Evolutionary conservation across 2,329 filamentous ascomycete genomes (phyloP), one percentile per base, ranked within the genome.

Genomic region (Fusarium equiseti): DNA sequence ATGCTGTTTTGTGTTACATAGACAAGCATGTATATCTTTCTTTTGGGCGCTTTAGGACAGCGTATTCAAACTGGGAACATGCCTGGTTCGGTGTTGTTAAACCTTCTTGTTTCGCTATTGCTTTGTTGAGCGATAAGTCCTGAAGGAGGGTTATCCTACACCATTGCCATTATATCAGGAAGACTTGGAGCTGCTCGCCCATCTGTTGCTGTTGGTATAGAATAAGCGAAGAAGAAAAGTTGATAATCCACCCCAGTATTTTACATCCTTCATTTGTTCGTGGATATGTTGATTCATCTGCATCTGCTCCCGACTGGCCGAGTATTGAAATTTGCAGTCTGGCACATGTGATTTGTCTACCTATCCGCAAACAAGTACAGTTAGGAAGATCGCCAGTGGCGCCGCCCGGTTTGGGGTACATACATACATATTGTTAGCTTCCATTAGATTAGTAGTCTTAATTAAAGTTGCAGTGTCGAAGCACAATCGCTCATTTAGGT

Each of bases 1-100:
- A 54, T 59, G 53, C 43, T 50, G 27, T 59, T 49, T 72, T 74
- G 60, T 26, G 66, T 59, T 54, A 54, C 69, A 63, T 75, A 75
- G 70, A 75, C 60, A 68, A 57, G 67, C 57, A 66, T 40, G 50
- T 72, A 48, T 68, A 59, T 73, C 18, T 51, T 59, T 38, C 32
- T 63, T 52, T 62, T 49, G 13, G 73, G 73, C 72, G 73, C 68
- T 68, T 63, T 26, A 66, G 67, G 60, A 61, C 29, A 22, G 51
- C 48, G 44, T 57, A 27, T 45, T 58, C 55, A 59, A 52, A 65
- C 58, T 40, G 65, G 71, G 50, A 31, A 59, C 60, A 55, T 27
- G 54, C 31, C 40, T 43, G 52, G 16, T 56, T 64, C 48, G 31
- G 38, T 53, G 50, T 62, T 55, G 26, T 45, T 54, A 7, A 18